These are phyloP conservation scores for Lepiota brunneoincarnata DNA, from an alignment of 768 basidiomycete species.

Conservation along the genomic window DNA sequence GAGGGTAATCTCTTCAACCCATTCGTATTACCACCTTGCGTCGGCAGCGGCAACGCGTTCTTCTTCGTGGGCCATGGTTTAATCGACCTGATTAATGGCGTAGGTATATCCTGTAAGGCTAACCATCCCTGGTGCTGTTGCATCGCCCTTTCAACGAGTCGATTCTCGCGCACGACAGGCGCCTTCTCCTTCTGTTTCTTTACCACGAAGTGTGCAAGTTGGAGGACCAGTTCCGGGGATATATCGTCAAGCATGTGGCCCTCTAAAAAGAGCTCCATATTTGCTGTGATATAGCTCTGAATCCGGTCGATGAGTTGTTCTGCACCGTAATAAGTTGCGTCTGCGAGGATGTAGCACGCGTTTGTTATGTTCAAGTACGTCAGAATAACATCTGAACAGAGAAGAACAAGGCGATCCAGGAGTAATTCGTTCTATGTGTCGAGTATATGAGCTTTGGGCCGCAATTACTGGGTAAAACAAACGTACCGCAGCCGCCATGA, in stretches of 20 bases:
- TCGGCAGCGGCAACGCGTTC: constrained; percentile 15
- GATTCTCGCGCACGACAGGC: constrained; percentile 59
- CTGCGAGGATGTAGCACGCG: constrained; percentile 73
- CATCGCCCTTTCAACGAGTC: constrained; percentile 52
- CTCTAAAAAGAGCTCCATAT: constrained; percentile 87
- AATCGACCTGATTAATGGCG: constrained; percentile 39
- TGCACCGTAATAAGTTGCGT: constrained; percentile 80
- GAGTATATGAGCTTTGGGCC: background rate
- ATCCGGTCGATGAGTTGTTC: constrained; percentile 63
- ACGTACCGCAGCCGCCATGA: constrained; percentile 81
- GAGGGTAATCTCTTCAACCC: constrained; percentile 26
- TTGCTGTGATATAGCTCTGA: constrained; percentile 76
- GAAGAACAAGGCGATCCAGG: constrained; percentile 76
- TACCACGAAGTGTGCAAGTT: constrained; percentile 59
- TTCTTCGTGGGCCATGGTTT: constrained; percentile 14
- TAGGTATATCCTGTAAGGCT: constrained; percentile 62
- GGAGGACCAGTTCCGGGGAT: constrained; percentile 57
- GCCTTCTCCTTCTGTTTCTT: constrained; percentile 62
- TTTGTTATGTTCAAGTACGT: constrained; percentile 69
- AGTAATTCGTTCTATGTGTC: constrained; percentile 75
- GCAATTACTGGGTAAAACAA: background rate
- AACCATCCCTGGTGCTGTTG: constrained; percentile 72
- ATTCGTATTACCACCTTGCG: background rate
- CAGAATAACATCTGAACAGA: constrained; percentile 80
- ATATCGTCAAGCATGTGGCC: constrained; percentile 77